Evolutionary conservation across 257 asterid genomes (phyloP).

Genomic region (Handroanthus guayacan): DNA sequence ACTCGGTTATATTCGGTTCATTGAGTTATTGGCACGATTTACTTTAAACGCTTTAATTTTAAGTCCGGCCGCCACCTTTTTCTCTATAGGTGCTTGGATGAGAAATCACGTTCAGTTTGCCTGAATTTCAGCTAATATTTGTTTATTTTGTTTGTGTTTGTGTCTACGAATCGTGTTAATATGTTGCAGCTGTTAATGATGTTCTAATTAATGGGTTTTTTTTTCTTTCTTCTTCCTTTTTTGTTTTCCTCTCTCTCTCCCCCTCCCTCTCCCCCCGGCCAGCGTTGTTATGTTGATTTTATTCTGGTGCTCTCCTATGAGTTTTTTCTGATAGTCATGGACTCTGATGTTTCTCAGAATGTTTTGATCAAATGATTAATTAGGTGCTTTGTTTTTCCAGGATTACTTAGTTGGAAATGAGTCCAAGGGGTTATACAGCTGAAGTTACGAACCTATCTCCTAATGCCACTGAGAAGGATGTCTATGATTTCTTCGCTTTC

Average conservation of each 20-base stretch:
- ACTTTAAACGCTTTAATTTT: not conserved
- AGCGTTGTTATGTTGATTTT: not conserved
- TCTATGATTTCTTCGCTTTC: conserved; percentile 70
- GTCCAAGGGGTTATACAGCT: conserved; percentile 65
- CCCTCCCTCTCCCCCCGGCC: no score
- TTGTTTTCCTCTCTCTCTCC: no score
- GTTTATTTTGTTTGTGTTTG: not conserved
- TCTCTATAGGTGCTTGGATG: no score
- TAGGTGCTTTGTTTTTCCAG: conserved; percentile 7
- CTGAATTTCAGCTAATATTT: not conserved
- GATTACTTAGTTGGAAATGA: conserved; percentile 48
- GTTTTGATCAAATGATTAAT: not conserved
- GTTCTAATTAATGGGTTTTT: no score
- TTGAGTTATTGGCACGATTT: not conserved
- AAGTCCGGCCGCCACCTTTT: no score
- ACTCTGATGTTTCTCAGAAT: not conserved
- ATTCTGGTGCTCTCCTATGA: not conserved
- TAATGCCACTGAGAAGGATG: conserved; percentile 76
- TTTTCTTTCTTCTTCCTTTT: no score
- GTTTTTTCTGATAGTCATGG: not conserved
- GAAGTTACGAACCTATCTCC: conserved; percentile 73
- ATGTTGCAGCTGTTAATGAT: conserved; percentile 6
- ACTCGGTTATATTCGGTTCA: not conserved
- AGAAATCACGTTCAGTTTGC: not conserved
- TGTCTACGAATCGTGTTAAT: not conserved